Evolutionary conservation across 176 grass and related monocot genomes (phyloP).

Genomic region (Calamus simplicifolius): DNA sequence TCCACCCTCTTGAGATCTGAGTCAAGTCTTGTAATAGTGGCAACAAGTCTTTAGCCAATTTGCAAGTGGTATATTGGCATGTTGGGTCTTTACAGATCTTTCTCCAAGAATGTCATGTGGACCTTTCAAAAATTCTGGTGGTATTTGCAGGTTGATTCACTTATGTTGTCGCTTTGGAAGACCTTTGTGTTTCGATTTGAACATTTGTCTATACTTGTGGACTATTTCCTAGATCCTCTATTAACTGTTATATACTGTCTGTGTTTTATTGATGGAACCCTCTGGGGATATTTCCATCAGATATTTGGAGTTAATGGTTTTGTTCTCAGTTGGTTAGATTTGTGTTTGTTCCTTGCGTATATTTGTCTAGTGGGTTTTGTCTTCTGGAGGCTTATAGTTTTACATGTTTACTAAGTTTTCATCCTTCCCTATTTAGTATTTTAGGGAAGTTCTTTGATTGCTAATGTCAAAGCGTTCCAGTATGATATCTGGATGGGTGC

Average conservation of each 20-base stretch:
- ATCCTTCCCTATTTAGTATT: too few species aligned
- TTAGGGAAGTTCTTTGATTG: too few species aligned
- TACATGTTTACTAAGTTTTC: too few species aligned
- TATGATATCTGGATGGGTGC: too few species aligned
- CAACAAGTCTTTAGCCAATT: constrained; percentile 35
- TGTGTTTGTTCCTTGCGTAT: too few species aligned
- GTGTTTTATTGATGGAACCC: too few species aligned
- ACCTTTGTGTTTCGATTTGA: constrained; percentile 22
- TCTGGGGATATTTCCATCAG: too few species aligned
- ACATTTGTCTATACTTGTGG: constrained; percentile 19
- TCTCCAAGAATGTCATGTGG: constrained; percentile 29
- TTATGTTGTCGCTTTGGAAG: constrained; percentile 27
- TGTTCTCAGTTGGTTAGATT: too few species aligned
- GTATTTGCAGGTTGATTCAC: constrained; percentile 28
- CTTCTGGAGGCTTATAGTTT: too few species aligned
- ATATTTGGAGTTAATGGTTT: too few species aligned
- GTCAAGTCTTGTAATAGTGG: constrained; percentile 48
- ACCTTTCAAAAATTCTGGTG: constrained; percentile 21
- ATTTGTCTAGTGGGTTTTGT: too few species aligned
- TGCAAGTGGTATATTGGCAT: constrained; percentile 38
- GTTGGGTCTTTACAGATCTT: constrained; percentile 16
- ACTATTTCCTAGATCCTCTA: constrained; percentile 32
- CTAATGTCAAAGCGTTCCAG: too few species aligned
- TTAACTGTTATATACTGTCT: constrained; percentile 13
- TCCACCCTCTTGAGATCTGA: constrained; percentile 34